phyloP scores from a whole-genome alignment of 371 early-diverging fungal species.

The Mucor racemosus region DNA sequence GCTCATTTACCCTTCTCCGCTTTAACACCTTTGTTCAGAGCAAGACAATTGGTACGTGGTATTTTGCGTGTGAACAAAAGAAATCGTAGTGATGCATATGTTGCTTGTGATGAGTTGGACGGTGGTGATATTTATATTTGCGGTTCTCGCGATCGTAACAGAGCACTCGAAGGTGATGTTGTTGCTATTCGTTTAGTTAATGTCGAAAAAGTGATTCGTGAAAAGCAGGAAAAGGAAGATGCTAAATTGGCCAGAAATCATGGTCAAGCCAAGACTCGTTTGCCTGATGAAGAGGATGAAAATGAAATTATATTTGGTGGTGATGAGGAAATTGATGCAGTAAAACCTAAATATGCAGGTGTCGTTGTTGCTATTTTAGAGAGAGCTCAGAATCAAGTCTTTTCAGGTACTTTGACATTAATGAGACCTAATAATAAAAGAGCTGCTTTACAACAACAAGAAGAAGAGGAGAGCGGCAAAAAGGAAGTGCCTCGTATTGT shows the following conservation, averaged over 20 bases:
- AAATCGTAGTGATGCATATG: constrained; percentile 86
- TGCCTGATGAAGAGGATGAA: constrained; percentile 57
- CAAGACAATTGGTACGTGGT: constrained; percentile 66
- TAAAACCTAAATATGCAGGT: constrained; percentile 69
- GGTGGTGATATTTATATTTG: constrained; percentile 79
- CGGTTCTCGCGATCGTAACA: constrained; percentile 80
- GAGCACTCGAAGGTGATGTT: constrained; percentile 88
- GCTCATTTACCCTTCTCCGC: constrained; percentile 66
- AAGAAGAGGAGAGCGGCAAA: constrained; percentile 38
- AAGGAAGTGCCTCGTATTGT: constrained; percentile 60
- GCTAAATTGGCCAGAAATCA: constrained; percentile 55
- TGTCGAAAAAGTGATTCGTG: constrained; percentile 63
- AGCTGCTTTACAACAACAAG: constrained; percentile 41
- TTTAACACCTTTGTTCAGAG: constrained; percentile 53
- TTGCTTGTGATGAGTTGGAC: constrained; percentile 69
- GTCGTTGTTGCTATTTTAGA: constrained; percentile 71
- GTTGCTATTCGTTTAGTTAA: constrained; percentile 83
- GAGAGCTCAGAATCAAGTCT: constrained; percentile 66
- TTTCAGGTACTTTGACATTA: constrained; percentile 65
- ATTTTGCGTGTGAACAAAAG: constrained; percentile 84
- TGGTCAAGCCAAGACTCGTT: constrained; percentile 45
- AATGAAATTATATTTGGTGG: constrained; percentile 59
- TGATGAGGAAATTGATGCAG: constrained; percentile 56
- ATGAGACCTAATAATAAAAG: constrained; percentile 66
- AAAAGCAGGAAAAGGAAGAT: constrained; percentile 63